Evolutionary conservation across 2,329 filamentous ascomycete genomes (phyloP).

Genomic region (Scolecobasidium constrictum): DNA sequence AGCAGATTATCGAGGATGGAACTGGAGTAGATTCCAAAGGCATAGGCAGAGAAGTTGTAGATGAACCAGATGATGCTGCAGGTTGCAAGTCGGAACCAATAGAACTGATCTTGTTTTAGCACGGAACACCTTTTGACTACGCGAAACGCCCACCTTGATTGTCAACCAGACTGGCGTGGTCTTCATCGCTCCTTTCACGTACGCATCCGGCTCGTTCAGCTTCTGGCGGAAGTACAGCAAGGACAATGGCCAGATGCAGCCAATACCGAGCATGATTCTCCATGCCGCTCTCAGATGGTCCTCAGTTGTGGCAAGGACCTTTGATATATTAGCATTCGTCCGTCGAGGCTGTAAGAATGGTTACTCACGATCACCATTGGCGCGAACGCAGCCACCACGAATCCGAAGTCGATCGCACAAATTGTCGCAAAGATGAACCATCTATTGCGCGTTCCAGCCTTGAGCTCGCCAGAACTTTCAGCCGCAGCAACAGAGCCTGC

Average conservation of each 20-base stretch:
- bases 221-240: slow-evolving; percentile 62
- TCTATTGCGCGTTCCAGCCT: slow-evolving; percentile 67
- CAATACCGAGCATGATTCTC: slow-evolving; percentile 70
- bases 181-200: slow-evolving; percentile 56
- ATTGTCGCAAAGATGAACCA: slow-evolving; percentile 82
- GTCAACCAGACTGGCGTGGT: slow-evolving; percentile 40
- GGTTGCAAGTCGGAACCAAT: slow-evolving; percentile 59
- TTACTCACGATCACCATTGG: slow-evolving; percentile 51
- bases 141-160: too few relatives aligned
- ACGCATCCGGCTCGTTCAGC: slow-evolving; percentile 70
- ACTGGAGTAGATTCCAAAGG: slow-evolving; percentile 76
- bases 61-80: slow-evolving; percentile 77
- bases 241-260: slow-evolving; percentile 63
- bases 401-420: slow-evolving; percentile 75
- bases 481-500: slow-evolving; percentile 75
- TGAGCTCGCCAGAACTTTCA: slow-evolving; percentile 75
- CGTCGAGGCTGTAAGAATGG: too few relatives aligned
- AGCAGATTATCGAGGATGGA: slow-evolving; percentile 60
- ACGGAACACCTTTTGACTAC: too few relatives aligned
- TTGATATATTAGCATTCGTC: slow-evolving; percentile 9
- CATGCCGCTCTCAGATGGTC: slow-evolving; percentile 64
- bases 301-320: slow-evolving; percentile 43
- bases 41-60: slow-evolving; percentile 55
- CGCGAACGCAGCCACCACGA: slow-evolving; percentile 69
- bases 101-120: too few relatives aligned